Evolutionary conservation across 208 protist species (phyloP), one percentile per base, ranked within the genome.

Genomic region (Trypanosoma theileri): DNA sequence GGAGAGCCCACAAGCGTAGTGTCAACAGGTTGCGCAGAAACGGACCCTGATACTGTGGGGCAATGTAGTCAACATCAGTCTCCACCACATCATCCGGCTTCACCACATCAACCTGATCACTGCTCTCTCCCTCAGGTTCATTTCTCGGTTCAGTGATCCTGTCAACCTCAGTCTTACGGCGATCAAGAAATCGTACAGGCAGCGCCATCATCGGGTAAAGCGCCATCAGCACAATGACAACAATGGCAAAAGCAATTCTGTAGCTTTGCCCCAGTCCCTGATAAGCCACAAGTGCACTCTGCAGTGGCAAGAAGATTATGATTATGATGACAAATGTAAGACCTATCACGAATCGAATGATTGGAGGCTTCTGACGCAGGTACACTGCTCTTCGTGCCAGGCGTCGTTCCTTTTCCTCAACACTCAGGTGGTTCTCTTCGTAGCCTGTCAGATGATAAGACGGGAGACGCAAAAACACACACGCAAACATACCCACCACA

Each of bases 401-500:
- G 16, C 81, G 64, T n/a, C n/a, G 14, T 54, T 53, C 62, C 56
- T 84, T 78, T 19, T 82, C 79, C 21, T 63, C 72, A 7, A 81
- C 76, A 16, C 62, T 64, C 6, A 92, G 62, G 46, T 81, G 65
- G 4, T 50, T 59, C 45, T 88, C 73, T 45, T 90, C 73, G 63
- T 84, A 82, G 7, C 71, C 82, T 0, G 85, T 92, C 24, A 94
- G 53, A 12, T 92, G 79, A 59, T 90, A 94, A 0, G 82, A 75
- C 11, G 88, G 88, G 11, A 89, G 80, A 52, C 79, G 59, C 12
- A 94, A 66, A 59, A 91, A 87, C 0, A 91, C 45, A n/a, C n/a
- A n/a, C n/a, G n/a, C 3, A 73, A 58, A 44, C 66, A 77, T 3
- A 84, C 44, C 1, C 81, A 82, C 70, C 19, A 77, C 17, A 10